Base-by-base conservation (phyloP, 768 basidiomycete species). In the Calocera viscosa region DNA sequence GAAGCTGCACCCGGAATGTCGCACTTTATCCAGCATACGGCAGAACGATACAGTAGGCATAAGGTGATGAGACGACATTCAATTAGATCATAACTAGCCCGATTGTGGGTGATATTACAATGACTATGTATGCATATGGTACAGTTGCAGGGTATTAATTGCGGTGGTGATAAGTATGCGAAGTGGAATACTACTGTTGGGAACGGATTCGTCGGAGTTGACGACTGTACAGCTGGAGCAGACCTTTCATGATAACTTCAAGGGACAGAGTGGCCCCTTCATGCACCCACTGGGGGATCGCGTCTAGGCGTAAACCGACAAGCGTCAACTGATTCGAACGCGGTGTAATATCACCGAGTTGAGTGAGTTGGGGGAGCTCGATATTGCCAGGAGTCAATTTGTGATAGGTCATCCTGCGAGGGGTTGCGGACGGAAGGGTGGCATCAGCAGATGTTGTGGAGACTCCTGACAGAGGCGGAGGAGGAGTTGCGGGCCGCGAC, bases 261-360 rank as follows among this genome's bases (percentile, higher is more conserved):
- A 92, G 76, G 1, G 91, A 89, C 66, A 81, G 77, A n/a, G 89
- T 87, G 5, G 88, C 91, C 69, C 89, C 92, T 75, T 94, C 90
- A 67, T 92, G 83, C 39, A 93, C 88, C 71, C 90, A 91, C 70
- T 89, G 88, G 14, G 91, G 90, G n/a, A 92, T 73, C 0, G 89
- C 86, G 69, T 91, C 89, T 73, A 60, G 30, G 2, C 91, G 88
- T 64, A 92, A 76, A 73, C 84, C 90, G 77, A 92, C 90, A 87
- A 84, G 87, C 88, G 77, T 90, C 90, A 76, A 90, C 89, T 1
- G 88, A 88, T 74, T 88, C 89, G 89, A 88, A 71, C 91, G 89
- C 1, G 90, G 89, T 0, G 89, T 90, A n/a, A 89, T 90, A 74
- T 92, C 89, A 34, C 91, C 91, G 14, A 93, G 78, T 73, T 92